Evolutionary conservation across 306 rosid genomes (phyloP).

Genomic region (Medicago arabica): DNA sequence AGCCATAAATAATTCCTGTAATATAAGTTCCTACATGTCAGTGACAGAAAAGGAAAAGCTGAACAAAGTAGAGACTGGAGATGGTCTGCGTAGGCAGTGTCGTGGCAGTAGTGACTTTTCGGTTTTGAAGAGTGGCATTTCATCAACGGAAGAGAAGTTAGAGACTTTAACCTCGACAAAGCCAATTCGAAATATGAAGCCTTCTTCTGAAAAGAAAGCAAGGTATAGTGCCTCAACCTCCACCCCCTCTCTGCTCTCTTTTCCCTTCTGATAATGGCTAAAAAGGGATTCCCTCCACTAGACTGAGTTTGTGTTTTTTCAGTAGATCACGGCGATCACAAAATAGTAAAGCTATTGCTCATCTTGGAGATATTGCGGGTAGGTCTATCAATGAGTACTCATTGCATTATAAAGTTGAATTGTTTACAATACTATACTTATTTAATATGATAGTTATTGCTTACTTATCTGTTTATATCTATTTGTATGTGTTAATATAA

Average conservation of each 20-base stretch:
- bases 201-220: conserved; percentile 68
- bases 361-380: conserved; percentile 74
- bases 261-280: conserved; percentile 3
- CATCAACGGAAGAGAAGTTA: conserved; percentile 63
- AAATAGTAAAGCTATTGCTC: conserved; percentile 64
- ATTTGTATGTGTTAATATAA: conserved; percentile 21
- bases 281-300: background rate
- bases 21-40: conserved; percentile 48
- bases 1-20: conserved; percentile 50
- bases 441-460: conserved; percentile 3
- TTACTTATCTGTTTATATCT: conserved; percentile 16
- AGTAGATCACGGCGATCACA: conserved; percentile 77
- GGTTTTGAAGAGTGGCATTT: conserved; percentile 53
- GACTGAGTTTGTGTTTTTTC: conserved; percentile 46
- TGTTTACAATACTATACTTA: conserved; percentile 28
- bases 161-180: conserved; percentile 57
- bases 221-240: conserved; percentile 49
- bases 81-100: conserved; percentile 64
- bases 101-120: conserved; percentile 67
- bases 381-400: conserved; percentile 32
- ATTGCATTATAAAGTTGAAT: conserved; percentile 22
- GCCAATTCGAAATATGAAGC: conserved; percentile 62
- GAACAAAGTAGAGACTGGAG: conserved; percentile 63
- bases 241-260: background rate
- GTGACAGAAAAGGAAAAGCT: conserved; percentile 54